Evolutionary conservation across 2,329 filamentous ascomycete genomes (phyloP).

Genomic region (Parastagonospora nodorum): DNA sequence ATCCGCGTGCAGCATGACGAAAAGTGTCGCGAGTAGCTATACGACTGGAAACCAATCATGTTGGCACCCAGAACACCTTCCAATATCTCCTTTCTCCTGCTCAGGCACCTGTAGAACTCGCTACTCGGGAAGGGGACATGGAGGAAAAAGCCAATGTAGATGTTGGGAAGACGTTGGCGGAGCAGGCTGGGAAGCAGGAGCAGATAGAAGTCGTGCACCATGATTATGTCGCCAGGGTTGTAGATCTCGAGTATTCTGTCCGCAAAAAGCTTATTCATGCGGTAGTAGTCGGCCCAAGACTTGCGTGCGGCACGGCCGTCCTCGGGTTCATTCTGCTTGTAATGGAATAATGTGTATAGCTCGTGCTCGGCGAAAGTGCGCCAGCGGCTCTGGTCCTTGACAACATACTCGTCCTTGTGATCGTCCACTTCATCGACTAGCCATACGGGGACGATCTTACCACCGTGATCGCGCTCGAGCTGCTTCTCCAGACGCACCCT

Average conservation of each 20-base stretch:
- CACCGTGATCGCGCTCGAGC: slow-evolving; percentile 72
- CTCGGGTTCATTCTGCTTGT: slow-evolving; percentile 90
- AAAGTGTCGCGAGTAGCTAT: slow-evolving; percentile 94
- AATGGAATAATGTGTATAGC: slow-evolving; percentile 91
- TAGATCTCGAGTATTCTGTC: slow-evolving; percentile 87
- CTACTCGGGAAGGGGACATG: slow-evolving; percentile 95
- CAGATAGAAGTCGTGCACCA: slow-evolving; percentile 94
- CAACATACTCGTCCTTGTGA: slow-evolving; percentile 67
- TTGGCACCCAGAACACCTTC: slow-evolving; percentile 90
- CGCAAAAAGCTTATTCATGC: slow-evolving; percentile 90
- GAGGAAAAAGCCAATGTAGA: slow-evolving; percentile 93
- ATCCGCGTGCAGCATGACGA: slow-evolving; percentile 91
- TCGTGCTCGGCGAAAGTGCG: slow-evolving; percentile 88
- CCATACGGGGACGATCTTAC: slow-evolving; percentile 88
- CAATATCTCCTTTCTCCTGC: slow-evolving; percentile 85
- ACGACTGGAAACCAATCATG: slow-evolving; percentile 93
- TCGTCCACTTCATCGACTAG: slow-evolving; percentile 76
- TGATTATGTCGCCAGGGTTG: slow-evolving; percentile 88
- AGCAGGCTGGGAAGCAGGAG: slow-evolving; percentile 88
- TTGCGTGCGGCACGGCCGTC: slow-evolving; percentile 81
- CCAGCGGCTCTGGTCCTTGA: slow-evolving; percentile 87
- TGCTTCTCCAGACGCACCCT: slow-evolving; percentile 75
- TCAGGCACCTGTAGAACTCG: slow-evolving; percentile 89
- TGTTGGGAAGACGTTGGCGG: slow-evolving; percentile 81
- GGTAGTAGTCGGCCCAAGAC: slow-evolving; percentile 91